phyloP scores from a whole-genome alignment of 208 protist species.

The Tritrichomonas musculus region DNA sequence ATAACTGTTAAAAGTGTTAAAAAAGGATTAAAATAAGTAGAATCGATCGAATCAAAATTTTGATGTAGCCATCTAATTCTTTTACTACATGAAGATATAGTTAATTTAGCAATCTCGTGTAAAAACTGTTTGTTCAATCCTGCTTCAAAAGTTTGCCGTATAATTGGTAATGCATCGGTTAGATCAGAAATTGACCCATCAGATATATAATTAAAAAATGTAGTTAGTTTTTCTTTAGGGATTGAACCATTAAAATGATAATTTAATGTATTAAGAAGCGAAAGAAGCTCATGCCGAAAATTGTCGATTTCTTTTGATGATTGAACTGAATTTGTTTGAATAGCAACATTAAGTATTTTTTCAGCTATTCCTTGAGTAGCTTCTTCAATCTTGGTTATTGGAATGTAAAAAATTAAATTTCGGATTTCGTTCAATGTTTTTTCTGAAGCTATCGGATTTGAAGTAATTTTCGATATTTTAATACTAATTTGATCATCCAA shows the following conservation, averaged over 20 bases:
- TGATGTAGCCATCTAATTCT: neutral
- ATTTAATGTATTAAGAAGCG: neutral
- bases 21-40: neutral
- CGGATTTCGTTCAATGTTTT: neutral
- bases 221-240: neutral
- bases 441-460: neutral
- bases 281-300: neutral
- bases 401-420: neutral
- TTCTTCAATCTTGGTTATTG: neutral
- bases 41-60: neutral
- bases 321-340: neutral
- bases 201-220: neutral
- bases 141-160: neutral
- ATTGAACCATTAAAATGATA: neutral
- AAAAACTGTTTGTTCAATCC: neutral
- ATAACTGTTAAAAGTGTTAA: neutral
- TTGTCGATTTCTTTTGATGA: neutral
- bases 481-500: neutral
- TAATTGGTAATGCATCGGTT: neutral
- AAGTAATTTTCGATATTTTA: neutral
- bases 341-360: neutral
- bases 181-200: neutral
- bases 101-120: neutral
- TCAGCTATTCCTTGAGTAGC: neutral
- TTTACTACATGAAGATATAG: neutral